Base-by-base conservation (phyloP, 768 basidiomycete genomes). In the Steccherinum ochraceum region DNA sequence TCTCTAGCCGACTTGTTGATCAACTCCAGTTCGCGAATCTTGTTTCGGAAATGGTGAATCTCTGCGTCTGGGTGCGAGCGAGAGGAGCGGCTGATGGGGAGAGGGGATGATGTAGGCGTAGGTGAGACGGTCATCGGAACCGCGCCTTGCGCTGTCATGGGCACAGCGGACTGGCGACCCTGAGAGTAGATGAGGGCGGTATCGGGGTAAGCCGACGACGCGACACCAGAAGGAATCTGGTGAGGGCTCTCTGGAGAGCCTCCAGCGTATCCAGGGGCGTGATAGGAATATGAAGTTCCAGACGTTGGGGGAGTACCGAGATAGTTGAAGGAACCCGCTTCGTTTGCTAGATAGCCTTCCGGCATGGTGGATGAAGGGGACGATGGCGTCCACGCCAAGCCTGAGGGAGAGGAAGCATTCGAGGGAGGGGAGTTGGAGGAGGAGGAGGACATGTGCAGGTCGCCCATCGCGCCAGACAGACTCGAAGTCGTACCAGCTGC, bases 391-490 rank as follows among this genome's bases (percentile, higher is more conserved):
- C 59, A 62, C 16, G 61, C 56, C 23, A 59, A 51, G 10, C 56
- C 61, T 4, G 64, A 56, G 18, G 61, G 61, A 10, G 41, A 43
- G 18, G 61, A 62, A 45, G 65, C 52, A 50, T 40, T 53, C 43
- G 61, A 64, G 45, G 61, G 50, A 35, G 30, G 35, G 58, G 43
- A 46, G 52, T 56, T 46, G 54, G 56, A 7, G 48, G 44, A 56
- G 40, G 45, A 54, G 30, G 57, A 67, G 55, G 68, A 68, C 35
- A 73, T 61, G 64, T 71, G 67, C 23, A 72, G 52, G 46, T 83
- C 80, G 46, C 80, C 81, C 66, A 87, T 78, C 21, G 85, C 83
- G 51, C 81, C 82, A 23, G 77, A 78, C 51, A 88, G 68, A 56
- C 72, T 73, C 40, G 74, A 77, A 1, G 71, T 66, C 7, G 66